phyloP scores from a whole-genome alignment of 768 basidiomycete genomes.

The Termitomyces heimii region DNA sequence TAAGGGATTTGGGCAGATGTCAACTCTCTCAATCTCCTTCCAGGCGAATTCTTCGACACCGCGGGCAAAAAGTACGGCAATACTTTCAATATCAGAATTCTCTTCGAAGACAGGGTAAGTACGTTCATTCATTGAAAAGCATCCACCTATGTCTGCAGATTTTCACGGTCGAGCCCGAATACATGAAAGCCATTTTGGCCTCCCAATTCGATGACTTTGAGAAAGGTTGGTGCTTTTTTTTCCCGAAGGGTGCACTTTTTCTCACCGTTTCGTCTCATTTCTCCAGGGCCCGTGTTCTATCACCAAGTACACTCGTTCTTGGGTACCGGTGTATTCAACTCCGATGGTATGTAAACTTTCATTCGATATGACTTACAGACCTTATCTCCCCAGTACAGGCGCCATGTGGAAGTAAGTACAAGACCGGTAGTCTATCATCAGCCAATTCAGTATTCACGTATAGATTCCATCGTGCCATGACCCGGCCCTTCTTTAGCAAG shows the following conservation, averaged over 20 bases:
- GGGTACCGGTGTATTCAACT: constrained; percentile 56
- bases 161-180: constrained; percentile 38
- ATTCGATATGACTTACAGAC: background rate
- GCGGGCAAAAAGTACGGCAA: constrained; percentile 18
- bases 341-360: constrained; percentile 36
- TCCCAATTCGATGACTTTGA: constrained; percentile 42
- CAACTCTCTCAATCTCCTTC: background rate
- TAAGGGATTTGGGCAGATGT: background rate
- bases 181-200: constrained; percentile 42
- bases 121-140: background rate
- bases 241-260: background rate
- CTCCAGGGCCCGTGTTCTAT: constrained; percentile 19
- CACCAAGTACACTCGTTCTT: constrained; percentile 30
- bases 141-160: constrained; percentile 20
- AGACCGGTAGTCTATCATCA: background rate
- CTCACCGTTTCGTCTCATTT: background rate
- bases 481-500: constrained; percentile 63
- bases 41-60: constrained; percentile 25
- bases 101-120: constrained; percentile 26
- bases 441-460: background rate
- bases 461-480: constrained; percentile 62
- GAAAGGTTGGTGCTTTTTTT: constrained; percentile 26
- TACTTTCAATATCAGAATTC: constrained; percentile 19
- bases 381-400: constrained; percentile 26
- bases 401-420: constrained; percentile 61